These are phyloP conservation scores for Chytriomyces sp. DNA, from an alignment of 192 early-diverging fungal species.

Conservation along the genomic window DNA sequence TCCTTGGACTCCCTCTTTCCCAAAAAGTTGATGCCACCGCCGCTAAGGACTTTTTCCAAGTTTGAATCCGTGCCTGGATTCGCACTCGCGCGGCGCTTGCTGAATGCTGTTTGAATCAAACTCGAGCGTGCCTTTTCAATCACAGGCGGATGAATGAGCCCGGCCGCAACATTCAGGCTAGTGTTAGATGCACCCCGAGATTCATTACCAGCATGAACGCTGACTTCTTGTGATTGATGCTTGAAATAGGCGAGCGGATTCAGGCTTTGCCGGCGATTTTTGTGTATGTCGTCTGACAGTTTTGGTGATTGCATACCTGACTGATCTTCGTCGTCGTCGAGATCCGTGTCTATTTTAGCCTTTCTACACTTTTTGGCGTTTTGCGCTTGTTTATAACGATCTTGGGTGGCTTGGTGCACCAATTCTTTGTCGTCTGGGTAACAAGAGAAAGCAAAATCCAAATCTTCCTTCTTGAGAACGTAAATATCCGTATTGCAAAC, in stretches of 20 bases:
- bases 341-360: conserved; percentile 14
- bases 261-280: background rate
- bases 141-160: too few species aligned
- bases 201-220: background rate
- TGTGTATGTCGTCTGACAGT: background rate
- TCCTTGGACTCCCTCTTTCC: background rate
- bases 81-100: background rate
- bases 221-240: background rate
- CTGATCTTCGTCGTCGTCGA: conserved; percentile 14
- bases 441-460: conserved; percentile 42
- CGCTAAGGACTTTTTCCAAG: background rate
- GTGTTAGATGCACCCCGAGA: background rate
- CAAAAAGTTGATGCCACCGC: too few species aligned
- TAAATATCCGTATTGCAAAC: conserved; percentile 58
- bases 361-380: conserved; percentile 33
- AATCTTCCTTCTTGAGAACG: conserved; percentile 46
- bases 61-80: background rate
- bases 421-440: conserved; percentile 45
- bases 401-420: conserved; percentile 38
- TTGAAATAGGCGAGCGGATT: background rate
- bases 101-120: background rate
- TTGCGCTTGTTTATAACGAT: conserved; percentile 37
- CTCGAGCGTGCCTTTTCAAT: background rate
- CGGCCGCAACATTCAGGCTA: background rate
- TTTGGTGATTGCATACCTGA: background rate